phyloP scores from a whole-genome alignment of 2,329 filamentous ascomycete genomes.

The Pseudogymnoascus verrucosus region DNA sequence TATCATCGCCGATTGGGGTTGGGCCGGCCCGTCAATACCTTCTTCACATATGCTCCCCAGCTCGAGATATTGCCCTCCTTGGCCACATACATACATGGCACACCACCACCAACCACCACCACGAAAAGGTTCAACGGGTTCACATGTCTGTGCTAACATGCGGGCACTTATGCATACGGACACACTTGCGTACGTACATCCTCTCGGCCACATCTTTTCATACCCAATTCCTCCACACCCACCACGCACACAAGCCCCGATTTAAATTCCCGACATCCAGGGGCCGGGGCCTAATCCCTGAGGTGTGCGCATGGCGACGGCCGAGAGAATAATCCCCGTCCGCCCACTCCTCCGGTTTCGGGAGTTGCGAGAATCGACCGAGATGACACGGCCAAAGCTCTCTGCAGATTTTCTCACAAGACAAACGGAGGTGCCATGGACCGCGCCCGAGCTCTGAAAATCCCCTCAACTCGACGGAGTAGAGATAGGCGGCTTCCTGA shows the following conservation, averaged over 20 bases:
- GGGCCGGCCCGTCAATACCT: neutral
- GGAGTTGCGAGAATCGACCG: neutral
- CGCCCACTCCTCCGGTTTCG: neutral
- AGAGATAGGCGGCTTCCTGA: neutral
- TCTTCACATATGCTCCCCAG: neutral
- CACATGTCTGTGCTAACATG: constrained; percentile 1
- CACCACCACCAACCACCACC: neutral
- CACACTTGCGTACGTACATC: neutral
- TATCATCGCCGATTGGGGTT: neutral
- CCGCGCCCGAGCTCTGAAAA: neutral
- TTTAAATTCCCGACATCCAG: neutral
- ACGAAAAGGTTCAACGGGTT: neutral
- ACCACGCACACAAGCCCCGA: neutral
- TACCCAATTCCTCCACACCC: neutral
- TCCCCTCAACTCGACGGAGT: neutral
- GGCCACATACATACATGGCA: neutral
- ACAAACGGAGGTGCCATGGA: neutral
- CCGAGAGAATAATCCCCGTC: neutral
- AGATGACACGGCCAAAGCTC: neutral
- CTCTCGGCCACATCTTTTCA: neutral
- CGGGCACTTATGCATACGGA: neutral
- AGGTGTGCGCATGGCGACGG: neutral
- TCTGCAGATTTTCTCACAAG: neutral
- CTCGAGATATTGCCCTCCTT: neutral
- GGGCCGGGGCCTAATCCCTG: neutral